phyloP scores from a whole-genome alignment of 345 rosid species.

The Murraya koenigii region DNA sequence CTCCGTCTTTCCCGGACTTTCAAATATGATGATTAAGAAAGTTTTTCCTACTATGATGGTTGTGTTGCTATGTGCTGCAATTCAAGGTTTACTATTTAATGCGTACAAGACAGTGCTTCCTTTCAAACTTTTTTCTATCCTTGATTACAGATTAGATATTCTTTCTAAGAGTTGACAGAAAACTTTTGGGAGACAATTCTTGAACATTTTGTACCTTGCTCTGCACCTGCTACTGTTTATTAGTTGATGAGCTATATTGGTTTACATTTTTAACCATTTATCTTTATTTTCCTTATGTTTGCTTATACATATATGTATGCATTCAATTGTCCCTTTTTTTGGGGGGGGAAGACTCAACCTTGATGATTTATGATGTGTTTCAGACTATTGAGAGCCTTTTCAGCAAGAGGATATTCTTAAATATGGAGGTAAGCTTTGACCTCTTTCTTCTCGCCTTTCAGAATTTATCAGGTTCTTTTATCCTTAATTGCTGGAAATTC shows the following conservation, averaged over 20 bases:
- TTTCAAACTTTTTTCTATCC: background rate
- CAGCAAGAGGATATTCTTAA: conserved; percentile 55
- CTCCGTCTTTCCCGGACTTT: background rate
- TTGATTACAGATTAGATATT: background rate
- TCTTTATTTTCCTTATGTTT: background rate
- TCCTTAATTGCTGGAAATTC: background rate
- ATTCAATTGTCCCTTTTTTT: background rate
- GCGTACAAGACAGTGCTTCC: background rate
- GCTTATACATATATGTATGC: background rate
- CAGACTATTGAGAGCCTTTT: conserved; percentile 85
- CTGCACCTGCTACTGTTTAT: background rate
- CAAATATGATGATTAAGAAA: background rate
- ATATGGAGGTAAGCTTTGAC: conserved; percentile 68
- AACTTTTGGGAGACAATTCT: background rate
- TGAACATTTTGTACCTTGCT: background rate
- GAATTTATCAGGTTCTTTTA: background rate
- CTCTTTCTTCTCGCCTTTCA: conserved; percentile 6
- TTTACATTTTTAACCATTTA: background rate
- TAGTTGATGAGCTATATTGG: background rate
- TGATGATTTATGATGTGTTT: conserved; percentile 18
- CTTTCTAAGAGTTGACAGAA: background rate
- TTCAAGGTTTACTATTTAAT: background rate
- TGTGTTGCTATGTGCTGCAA: background rate
- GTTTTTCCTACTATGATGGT: background rate
- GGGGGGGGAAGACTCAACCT: background rate